phyloP scores from a whole-genome alignment of 2,329 filamentous ascomycete genomes.

The Penicillium expansum region DNA sequence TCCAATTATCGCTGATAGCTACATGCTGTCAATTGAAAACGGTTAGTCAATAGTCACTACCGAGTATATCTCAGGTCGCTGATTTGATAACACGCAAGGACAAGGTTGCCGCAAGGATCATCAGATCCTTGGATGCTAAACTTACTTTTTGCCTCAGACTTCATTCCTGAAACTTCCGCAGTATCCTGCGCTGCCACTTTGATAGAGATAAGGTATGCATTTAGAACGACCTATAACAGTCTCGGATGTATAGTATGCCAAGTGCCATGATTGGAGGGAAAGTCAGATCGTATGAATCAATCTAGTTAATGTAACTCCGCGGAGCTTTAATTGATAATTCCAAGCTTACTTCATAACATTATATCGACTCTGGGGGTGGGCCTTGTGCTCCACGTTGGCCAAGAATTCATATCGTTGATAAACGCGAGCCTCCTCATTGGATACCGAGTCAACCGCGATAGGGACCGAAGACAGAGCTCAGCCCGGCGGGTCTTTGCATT shows the following conservation, averaged over 20 bases:
- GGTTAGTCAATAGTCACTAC: conserved; percentile 2
- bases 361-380: neutral
- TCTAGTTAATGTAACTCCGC: conserved; percentile 16
- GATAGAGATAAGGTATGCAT: conserved; percentile 14
- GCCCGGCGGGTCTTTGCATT: conserved; percentile 4
- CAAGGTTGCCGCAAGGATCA: neutral
- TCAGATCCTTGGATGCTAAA: neutral
- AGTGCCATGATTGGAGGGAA: conserved; percentile 1
- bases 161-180: conserved; percentile 1
- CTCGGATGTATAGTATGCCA: neutral
- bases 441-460: conserved; percentile 11
- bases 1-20: neutral
- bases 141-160: neutral
- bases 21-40: neutral
- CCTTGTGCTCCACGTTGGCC: neutral
- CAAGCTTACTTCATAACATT: neutral
- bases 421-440: conserved; percentile 26
- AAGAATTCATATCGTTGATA: conserved; percentile 19
- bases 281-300: neutral
- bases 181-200: neutral
- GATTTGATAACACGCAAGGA: conserved; percentile 14
- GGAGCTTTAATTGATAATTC: neutral
- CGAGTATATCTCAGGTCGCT: conserved; percentile 15
- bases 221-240: conserved; percentile 6
- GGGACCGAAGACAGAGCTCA: conserved; percentile 3